A percentile compares a stretch with the other conserved stretches of the same genome.
Evolutionary conservation across 176 grass and related monocot genomes (phyloP).

Genomic region (Paspalum vaginatum): DNA sequence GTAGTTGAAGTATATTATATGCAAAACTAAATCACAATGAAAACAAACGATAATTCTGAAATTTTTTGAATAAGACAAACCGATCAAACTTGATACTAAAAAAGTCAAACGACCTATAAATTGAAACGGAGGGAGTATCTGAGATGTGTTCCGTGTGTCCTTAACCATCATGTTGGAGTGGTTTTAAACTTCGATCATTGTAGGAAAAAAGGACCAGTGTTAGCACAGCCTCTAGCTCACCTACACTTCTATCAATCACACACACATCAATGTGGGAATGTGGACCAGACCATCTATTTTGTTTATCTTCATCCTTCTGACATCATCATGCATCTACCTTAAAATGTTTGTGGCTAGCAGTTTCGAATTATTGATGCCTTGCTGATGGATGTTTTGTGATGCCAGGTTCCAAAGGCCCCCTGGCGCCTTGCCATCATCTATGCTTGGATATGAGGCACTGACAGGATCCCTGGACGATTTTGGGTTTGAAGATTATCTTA

Average conservation of each 20-base stretch:
- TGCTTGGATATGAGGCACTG: slow-evolving; percentile 88
- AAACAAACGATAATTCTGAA: too few species aligned
- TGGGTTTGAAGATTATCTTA: slow-evolving; percentile 96
- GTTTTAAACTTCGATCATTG: background rate
- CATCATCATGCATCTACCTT: background rate
- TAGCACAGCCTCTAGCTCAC: too few species aligned
- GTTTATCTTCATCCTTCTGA: background rate
- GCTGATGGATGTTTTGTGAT: slow-evolving; percentile 6
- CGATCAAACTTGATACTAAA: too few species aligned
- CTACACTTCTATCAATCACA: too few species aligned
- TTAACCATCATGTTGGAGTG: background rate
- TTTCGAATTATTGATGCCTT: background rate
- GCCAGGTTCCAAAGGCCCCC: slow-evolving; percentile 92
- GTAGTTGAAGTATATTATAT: too few species aligned
- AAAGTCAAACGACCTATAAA: too few species aligned
- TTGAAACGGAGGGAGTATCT: too few species aligned
- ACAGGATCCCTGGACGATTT: slow-evolving; percentile 96
- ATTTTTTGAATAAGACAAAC: too few species aligned
- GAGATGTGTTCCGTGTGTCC: background rate
- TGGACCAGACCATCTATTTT: background rate
- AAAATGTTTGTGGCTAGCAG: background rate
- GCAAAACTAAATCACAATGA: too few species aligned
- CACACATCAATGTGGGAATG: too few species aligned
- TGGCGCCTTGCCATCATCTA: slow-evolving; percentile 77
- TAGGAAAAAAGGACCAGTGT: too few species aligned